Conservation (phyloP, 129 eudicot genomes). For the Flaveria ramosissima region DNA sequence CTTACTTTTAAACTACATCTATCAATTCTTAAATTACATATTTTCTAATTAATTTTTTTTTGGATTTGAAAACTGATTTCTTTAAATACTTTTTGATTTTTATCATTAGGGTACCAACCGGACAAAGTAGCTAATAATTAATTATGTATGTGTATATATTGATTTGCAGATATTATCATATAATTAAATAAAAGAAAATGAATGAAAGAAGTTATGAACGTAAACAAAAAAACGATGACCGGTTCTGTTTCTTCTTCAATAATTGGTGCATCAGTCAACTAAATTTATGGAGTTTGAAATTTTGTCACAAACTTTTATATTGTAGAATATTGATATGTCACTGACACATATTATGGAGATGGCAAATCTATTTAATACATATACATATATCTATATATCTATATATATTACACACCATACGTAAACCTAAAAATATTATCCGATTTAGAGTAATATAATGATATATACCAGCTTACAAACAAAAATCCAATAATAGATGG, state of each 20-base stretch:
- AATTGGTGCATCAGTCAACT: neutral
- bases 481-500: neutral
- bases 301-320: conserved; percentile 1
- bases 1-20: too few relatives aligned
- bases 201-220: neutral
- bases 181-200: neutral
- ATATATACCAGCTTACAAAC: neutral
- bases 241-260: neutral
- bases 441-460: neutral
- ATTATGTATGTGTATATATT: too few relatives aligned
- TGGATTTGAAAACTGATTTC: too few relatives aligned
- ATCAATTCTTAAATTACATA: too few relatives aligned
- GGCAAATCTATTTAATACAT: neutral
- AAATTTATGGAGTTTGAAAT: neutral
- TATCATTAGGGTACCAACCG: too few relatives aligned
- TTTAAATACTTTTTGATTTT: too few relatives aligned
- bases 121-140: too few relatives aligned
- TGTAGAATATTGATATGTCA: neutral
- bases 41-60: too few relatives aligned
- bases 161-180: neutral
- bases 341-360: neutral
- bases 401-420: too few relatives aligned
- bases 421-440: neutral
- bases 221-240: neutral
- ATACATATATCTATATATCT: neutral